These are phyloP conservation scores for Candida neerlandica DNA, from an alignment of 1,139 yeast species.

Conservation along the genomic window DNA sequence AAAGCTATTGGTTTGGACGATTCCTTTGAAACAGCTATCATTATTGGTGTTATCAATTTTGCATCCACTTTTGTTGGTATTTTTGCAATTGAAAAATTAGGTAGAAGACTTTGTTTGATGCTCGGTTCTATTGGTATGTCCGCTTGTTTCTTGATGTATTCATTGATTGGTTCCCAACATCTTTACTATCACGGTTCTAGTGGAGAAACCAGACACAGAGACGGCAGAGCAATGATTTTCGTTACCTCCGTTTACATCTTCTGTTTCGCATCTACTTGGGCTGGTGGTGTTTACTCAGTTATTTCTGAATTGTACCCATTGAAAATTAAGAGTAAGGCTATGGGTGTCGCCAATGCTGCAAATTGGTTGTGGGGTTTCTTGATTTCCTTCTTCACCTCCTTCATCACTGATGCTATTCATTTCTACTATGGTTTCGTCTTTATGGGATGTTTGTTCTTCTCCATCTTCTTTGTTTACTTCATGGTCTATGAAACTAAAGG, in stretches of 20 bases:
- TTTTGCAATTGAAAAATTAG: slow-evolving; percentile 66
- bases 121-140: slow-evolving; percentile 51
- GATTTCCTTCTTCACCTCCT: slow-evolving; percentile 75
- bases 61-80: slow-evolving; percentile 71
- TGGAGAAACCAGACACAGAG: slow-evolving; percentile 40
- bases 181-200: slow-evolving; percentile 58
- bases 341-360: slow-evolving; percentile 72
- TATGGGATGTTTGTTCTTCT: slow-evolving; percentile 64
- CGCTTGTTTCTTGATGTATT: slow-evolving; percentile 60
- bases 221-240: slow-evolving; percentile 77
- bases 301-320: slow-evolving; percentile 80
- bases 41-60: slow-evolving; percentile 78
- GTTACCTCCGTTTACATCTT: slow-evolving; percentile 78
- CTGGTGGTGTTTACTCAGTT: slow-evolving; percentile 78
- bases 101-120: slow-evolving; percentile 68
- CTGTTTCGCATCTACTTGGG: slow-evolving; percentile 88
- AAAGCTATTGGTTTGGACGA: slow-evolving; percentile 78
- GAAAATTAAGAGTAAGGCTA: slow-evolving; percentile 77
- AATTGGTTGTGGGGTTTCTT: slow-evolving; percentile 83
- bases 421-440: slow-evolving; percentile 72
- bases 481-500: slow-evolving; percentile 67
- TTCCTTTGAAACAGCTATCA: slow-evolving; percentile 74
- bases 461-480: slow-evolving; percentile 55
- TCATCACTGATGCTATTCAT: slow-evolving; percentile 50
- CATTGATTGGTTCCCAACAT: slow-evolving; percentile 59